Conservation (phyloP, 371 early-diverging fungal species). For the Actinomucor elegans region DNA sequence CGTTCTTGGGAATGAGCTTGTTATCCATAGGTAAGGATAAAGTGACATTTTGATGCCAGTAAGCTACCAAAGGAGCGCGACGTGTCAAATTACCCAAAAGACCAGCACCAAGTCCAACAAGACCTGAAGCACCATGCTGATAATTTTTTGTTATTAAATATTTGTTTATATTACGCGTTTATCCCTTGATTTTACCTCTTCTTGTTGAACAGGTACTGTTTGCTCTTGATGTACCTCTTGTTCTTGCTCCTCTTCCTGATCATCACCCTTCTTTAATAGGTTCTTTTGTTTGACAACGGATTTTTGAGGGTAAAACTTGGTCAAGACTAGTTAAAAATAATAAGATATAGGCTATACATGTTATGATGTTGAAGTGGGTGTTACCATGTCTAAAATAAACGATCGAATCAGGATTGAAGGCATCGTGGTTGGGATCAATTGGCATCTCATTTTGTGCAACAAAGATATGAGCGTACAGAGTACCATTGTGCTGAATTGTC, state of each 20-base stretch:
- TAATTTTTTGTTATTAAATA: no score
- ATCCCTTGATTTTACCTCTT: neutral
- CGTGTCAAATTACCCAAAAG: constrained; percentile 34
- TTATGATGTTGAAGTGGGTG: no score
- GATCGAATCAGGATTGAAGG: constrained; percentile 40
- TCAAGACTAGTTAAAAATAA: constrained; percentile 53
- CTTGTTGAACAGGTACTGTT: neutral
- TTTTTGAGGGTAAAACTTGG: constrained; percentile 69
- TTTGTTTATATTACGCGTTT: no score
- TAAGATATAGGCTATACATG: neutral
- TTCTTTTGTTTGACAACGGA: constrained; percentile 68
- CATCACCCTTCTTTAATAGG: constrained; percentile 51
- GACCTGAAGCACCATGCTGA: constrained; percentile 11
- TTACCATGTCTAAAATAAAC: constrained; percentile 63
- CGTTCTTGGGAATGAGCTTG: constrained; percentile 36
- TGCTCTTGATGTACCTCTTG: neutral
- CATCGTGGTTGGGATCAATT: constrained; percentile 50
- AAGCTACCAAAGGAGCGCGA: constrained; percentile 64
- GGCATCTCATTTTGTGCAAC: constrained; percentile 52
- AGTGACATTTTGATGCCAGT: constrained; percentile 88
- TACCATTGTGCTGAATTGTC: constrained; percentile 78
- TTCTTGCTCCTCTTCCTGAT: constrained; percentile 34
- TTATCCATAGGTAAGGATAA: constrained; percentile 62
- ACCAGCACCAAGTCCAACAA: constrained; percentile 18
- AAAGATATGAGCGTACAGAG: constrained; percentile 83